These are phyloP conservation scores for Fusarium scirpi DNA, from an alignment of 2,329 filamentous ascomycete species.

Conservation along the genomic window DNA sequence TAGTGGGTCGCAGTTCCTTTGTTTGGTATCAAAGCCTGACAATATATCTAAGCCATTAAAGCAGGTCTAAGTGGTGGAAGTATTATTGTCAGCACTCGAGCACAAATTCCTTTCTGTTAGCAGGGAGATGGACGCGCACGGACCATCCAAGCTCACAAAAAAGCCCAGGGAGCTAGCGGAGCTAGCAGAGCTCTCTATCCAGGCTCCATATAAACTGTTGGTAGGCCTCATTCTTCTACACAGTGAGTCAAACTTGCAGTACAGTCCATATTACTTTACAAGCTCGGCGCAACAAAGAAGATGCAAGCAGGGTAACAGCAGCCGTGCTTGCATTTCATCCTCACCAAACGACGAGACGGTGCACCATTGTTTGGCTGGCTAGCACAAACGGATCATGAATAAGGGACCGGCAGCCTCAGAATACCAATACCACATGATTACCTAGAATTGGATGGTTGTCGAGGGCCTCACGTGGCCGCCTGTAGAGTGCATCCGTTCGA, in stretches of 20 bases:
- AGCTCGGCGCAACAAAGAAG: neutral
- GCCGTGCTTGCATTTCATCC: neutral
- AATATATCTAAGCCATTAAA: neutral
- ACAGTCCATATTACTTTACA: neutral
- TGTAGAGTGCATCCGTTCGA: slow-evolving; percentile 11
- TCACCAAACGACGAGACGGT: neutral
- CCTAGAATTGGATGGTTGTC: slow-evolving; percentile 11
- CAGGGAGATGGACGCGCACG: slow-evolving; percentile 45
- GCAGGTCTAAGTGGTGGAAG: too few relatives aligned
- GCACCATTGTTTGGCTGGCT: neutral
- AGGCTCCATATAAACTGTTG: neutral
- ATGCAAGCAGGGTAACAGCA: neutral
- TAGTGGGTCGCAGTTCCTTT: slow-evolving; percentile 35
- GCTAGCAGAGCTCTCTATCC: slow-evolving; percentile 10
- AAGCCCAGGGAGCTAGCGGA: slow-evolving; percentile 2
- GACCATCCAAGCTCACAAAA: slow-evolving; percentile 27
- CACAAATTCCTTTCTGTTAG: slow-evolving; percentile 32
- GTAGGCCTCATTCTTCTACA: slow-evolving; percentile 6
- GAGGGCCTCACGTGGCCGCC: slow-evolving; percentile 38
- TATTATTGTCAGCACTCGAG: neutral
- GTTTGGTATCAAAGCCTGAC: neutral
- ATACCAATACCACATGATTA: slow-evolving; percentile 19
- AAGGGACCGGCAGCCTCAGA: slow-evolving; percentile 2
- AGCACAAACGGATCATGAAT: neutral
- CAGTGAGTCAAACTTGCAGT: neutral